Conservation (phyloP, 495 filamentous ascomycete genomes). For the Collariella sp. region DNA sequence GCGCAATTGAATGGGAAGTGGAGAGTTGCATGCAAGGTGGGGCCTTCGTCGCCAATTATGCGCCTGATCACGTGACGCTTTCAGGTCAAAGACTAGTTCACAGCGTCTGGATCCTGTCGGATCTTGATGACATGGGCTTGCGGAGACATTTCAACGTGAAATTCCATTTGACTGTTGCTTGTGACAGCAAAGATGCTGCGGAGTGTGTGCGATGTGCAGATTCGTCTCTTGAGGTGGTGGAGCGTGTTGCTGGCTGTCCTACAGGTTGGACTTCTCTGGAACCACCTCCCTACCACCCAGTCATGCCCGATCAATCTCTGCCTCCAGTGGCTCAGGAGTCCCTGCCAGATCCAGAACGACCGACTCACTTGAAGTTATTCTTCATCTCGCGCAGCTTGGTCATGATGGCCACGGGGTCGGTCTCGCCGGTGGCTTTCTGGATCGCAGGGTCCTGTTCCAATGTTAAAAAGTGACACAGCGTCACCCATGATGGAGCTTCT, state of each 20-base stretch:
- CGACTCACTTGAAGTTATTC: conserved; percentile 64
- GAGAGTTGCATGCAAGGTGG: not conserved
- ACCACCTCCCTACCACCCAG: conserved; percentile 1
- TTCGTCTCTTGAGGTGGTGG: no score
- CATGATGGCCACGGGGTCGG: conserved; percentile 80
- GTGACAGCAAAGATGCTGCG: not conserved
- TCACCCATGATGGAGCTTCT: conserved; percentile 18
- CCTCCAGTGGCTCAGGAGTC: not conserved
- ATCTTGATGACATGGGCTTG: conserved; percentile 16
- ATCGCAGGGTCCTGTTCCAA: conserved; percentile 63
- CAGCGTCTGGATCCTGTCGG: conserved; percentile 15
- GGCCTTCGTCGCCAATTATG: conserved; percentile 8
- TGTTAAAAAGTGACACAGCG: conserved; percentile 15
- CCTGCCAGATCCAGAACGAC: not conserved
- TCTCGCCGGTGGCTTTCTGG: conserved; percentile 76
- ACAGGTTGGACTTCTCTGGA: conserved; percentile 2
- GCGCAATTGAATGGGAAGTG: not conserved
- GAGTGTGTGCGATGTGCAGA: not conserved
- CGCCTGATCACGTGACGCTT: conserved; percentile 21
- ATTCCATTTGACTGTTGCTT: not conserved
- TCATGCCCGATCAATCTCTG: conserved; percentile 2
- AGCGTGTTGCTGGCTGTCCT: not conserved
- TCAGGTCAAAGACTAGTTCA: conserved; percentile 2
- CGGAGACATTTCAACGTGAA: conserved; percentile 14
- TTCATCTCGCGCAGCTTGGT: conserved; percentile 83